Base-by-base conservation (phyloP, 2,329 filamentous ascomycete species). In the Metarhizium guizhouense region DNA sequence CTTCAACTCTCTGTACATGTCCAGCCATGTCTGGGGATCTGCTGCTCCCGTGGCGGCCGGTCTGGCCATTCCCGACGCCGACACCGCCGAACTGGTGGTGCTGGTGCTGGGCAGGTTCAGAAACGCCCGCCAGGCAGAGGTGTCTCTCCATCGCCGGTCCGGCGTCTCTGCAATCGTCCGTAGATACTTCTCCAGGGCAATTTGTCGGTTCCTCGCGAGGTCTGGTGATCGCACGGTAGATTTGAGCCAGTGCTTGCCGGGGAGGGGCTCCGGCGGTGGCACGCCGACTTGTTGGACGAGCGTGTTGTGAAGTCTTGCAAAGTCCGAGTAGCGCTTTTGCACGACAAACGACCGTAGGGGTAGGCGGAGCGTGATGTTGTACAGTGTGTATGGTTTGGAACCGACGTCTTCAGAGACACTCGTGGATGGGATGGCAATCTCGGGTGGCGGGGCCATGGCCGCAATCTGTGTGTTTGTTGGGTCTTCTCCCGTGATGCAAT, bases 301-400 rank as follows among this genome's bases (percentile, higher is more conserved):
- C 4, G 79, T 72, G 34, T 75, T 69, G 72, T 94, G 83, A 16
- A 95, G 82, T 50, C 76, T 69, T 55, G 76, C 74, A 66, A 94
- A 94, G 67, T 94, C 89, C 54, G 85, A 90, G 76, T 93, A 95
- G 64, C 89, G 87, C 71, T 92, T 93, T 65, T 85, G 83, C 5
- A 91, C 77, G 60, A 87, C 85, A 63, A 86, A 88, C 4, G 87
- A 87, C 51, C 87, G 84, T 14, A 93, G 79, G 0, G 89, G 88
- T 1, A 91, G 83, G 52, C 87, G 84, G 57, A 94, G 77, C 25
- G 83, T 85, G 69, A 92, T 86, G 69, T 89, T 88, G 76, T 92
- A 93, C 60, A 86, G 79, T 0, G 88, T 92, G 70, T 84, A 90
- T 0, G 85, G 79, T 64, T 90, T 89, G 59, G 78, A 75, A 5